Evolutionary conservation across 371 early-diverging fungal genomes (phyloP), one percentile per base, ranked within the genome.

Genomic region (Phascolomyces articulosus): DNA sequence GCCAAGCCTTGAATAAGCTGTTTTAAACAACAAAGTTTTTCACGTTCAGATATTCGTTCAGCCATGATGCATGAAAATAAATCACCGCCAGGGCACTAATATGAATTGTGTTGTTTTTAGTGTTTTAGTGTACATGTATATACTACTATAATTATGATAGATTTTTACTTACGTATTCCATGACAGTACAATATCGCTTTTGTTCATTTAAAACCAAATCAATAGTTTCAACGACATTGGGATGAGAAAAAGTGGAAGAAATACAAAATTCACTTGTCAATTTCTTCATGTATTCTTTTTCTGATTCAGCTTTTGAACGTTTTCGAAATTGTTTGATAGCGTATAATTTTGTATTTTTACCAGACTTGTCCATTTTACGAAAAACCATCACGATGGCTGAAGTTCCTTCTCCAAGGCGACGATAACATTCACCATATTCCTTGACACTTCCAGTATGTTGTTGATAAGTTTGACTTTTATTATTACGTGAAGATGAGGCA

Each of bases 221-320:
- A 15, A 98, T 83, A 4, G 95, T 95, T 72, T 92, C 88, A 40
- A 96, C 91, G 56, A 94, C 29, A 93, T 85, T 81, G 91, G 94
- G 74, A 85, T 86, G 82, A 87, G 91, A 55, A 87, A 90, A 81
- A 24, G 92, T 90, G 6, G 95, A 95, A 21, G 90, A 88, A 51
- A 97, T 96, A 75, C 96, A 96, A 68, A 96, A 97, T 76, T 97
- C 96, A 65, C 91, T 86, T 40, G 92, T 92, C 63, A 96, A 80
- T 70, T 88, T 91, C 71, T 91, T 87, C 65, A 90, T 77, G 70
- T 91, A 93, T 40, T 78, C 78, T 55, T 78, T 84, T 58, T 81
- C 73, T 6, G 82, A 67, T 69, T 91, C 90, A 48, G 78, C 70
- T 40, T 71, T 58, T 15, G 70, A 95, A 95, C 58, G 60, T 63